Evolutionary conservation across 2,329 filamentous ascomycete genomes (phyloP), one percentile per base, ranked within the genome.

Genomic region (Fusarium sp.): DNA sequence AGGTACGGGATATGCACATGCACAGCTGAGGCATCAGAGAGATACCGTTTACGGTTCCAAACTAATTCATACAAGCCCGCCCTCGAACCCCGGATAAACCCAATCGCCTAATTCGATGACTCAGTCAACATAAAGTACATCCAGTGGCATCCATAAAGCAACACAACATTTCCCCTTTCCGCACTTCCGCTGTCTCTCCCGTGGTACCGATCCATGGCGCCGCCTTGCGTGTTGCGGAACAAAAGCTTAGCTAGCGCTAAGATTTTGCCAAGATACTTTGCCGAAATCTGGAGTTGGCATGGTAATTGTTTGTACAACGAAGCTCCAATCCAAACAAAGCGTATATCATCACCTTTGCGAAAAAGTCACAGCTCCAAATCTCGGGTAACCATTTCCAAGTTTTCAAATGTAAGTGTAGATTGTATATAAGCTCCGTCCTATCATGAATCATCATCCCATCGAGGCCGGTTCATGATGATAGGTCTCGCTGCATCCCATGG

Each of bases 401-500:
- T n/a, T n/a, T 53, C 14, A 9, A 25, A 38, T 16, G 7, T n/a
- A 16, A 42, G 24, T 44, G 12, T 42, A 22, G 10, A 38, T 38
- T 42, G 22, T 27, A 34, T 53, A 42, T 8, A 52, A 46, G 30
- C 42, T 49, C 14, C 25, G 38, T 32, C 40, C 20, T 42, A 25
- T 73, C 45, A 73, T 70, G 67, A 80, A 58, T 78, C 67, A 45
- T 80, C 78, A 25, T 81, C 79, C 86, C 87, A 89, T 57, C 86
- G 82, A 68, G 86, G 84, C 63, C 89, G 84, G 75, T 91, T 90
- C 77, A 94, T 89, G 69, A 96, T 95, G 59, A 96, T 89, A 12
- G 96, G 96, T 77, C 95, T 87, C 9, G 96, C 96, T 22, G 95
- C 95, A 82, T 99, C 96, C 96, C 96, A 99, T 2, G 96, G 96